Base-by-base conservation (phyloP, 2,329 filamentous ascomycete species). In the Colletotrichum melonis region DNA sequence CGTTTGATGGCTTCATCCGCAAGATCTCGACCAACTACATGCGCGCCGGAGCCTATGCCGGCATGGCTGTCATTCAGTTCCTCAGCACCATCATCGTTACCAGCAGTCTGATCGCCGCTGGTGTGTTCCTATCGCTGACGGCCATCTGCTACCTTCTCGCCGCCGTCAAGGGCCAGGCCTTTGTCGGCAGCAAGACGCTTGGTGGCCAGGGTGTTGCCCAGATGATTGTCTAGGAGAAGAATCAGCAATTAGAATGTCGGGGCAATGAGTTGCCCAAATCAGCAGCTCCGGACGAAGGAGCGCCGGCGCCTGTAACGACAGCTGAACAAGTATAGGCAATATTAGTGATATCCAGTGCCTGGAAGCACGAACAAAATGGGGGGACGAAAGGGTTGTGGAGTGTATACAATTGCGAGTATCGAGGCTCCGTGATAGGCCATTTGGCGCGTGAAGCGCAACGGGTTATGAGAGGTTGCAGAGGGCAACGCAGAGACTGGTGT, bases 1-100 rank as follows among this genome's bases (percentile, higher is more conserved):
- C 90, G 76, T 99, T 99, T 86, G 97, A 99, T 83, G 87, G 86
- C 77, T 92, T 95, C 82, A 96, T 99, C 83, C 95, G 96, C 84
- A 92, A 91, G 80, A 94, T 99, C 87, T 95, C 95, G 76, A 97
- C 95, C 73, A 98, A 98, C 88, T 98, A 95, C 87, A 97, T 97
- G 92, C 95, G 97, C 84, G 96, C 96, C 24, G 93, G 87, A 71
- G 93, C 97, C 81, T 99, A 99, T 85, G 84, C 86, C 71, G 85
- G 90, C 81, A 96, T 98, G 93, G 93, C 91, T 78, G 80, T 92
- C 63, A 83, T 97, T 58, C 95, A 98, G 84, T 98, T 94, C 90
- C 86, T 97, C 72, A 97, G 94, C 82, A 86, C 95, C 75, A 88
- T 93, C 74, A 79, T 86, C 26, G 81, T 84, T 59, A 82, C 89